Percentiles rank a stretch among this genome's conserved stretches.
These are phyloP conservation scores for Nidularia pulvinata DNA, from an alignment of 768 basidiomycete genomes.

Conservation along the genomic window DNA sequence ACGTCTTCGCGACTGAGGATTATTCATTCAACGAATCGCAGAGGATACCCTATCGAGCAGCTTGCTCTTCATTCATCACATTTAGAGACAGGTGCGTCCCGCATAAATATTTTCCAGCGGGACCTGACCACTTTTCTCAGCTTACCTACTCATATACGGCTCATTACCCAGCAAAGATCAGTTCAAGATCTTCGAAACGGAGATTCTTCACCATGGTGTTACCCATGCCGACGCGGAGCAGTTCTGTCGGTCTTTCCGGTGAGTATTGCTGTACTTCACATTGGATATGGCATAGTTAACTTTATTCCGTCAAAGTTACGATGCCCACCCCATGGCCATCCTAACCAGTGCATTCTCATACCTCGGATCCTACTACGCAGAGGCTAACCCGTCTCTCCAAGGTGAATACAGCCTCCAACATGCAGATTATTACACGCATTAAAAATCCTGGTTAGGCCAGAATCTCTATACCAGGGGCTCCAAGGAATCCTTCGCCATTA, in stretches of 20 bases:
- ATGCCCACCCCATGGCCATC: slow-evolving; percentile 93
- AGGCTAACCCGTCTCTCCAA: slow-evolving; percentile 87
- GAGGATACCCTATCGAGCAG: slow-evolving; percentile 94
- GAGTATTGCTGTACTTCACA: slow-evolving; percentile 5
- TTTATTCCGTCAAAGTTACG: slow-evolving; percentile 54
- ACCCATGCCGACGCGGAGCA: slow-evolving; percentile 69
- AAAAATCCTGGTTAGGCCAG: slow-evolving; percentile 49
- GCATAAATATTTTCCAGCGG: background rate
- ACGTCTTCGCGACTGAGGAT: too few species aligned
- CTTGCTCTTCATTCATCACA: slow-evolving; percentile 80
- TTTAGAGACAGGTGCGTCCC: slow-evolving; percentile 57
- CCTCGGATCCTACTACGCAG: slow-evolving; percentile 83
- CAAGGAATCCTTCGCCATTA: slow-evolving; percentile 63
- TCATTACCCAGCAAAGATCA: slow-evolving; percentile 67
- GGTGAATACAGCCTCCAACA: slow-evolving; percentile 35
- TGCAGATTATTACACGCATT: background rate
- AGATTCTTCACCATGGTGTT: slow-evolving; percentile 77
- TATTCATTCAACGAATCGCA: slow-evolving; percentile 14
- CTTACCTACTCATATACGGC: slow-evolving; percentile 91
- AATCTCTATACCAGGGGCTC: slow-evolving; percentile 74
- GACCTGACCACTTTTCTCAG: slow-evolving; percentile 16
- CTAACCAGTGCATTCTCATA: slow-evolving; percentile 87
- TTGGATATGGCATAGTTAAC: background rate
- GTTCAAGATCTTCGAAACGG: slow-evolving; percentile 62
- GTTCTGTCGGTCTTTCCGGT: slow-evolving; percentile 72